A percentile compares a stretch with the other conserved stretches of the same genome.
Conservation (phyloP, 257 asterid species). For the Lavandula angustifolia region DNA sequence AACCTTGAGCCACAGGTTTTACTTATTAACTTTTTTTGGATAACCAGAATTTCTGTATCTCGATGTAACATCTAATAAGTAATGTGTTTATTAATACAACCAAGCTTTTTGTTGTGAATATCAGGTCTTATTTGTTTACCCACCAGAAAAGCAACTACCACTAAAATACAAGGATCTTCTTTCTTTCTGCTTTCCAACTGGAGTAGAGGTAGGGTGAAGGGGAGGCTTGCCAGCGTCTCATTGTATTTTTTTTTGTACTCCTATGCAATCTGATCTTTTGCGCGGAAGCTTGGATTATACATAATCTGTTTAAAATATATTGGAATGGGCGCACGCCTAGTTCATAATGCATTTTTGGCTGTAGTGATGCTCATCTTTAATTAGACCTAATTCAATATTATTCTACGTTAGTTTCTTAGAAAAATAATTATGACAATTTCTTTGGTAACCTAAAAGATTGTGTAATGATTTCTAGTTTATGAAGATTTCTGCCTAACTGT, state of each 20-base stretch:
- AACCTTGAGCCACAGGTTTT: slow-evolving; percentile 97
- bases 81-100: slow-evolving; percentile 5
- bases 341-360: background rate
- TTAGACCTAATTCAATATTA: background rate
- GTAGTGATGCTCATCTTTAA: slow-evolving; percentile 3
- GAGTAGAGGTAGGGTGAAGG: slow-evolving; percentile 74
- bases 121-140: slow-evolving; percentile 97
- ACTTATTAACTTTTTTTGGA: background rate
- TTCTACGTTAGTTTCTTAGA: background rate
- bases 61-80: slow-evolving; percentile 1
- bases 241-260: slow-evolving; percentile 10
- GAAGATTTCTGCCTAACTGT: slow-evolving; percentile 3
- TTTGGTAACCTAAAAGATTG: slow-evolving; percentile 2
- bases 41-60: slow-evolving; percentile 9
- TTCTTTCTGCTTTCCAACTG: slow-evolving; percentile 95
- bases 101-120: slow-evolving; percentile 36
- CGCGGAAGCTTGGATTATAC: background rate
- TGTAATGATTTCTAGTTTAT: background rate
- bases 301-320: slow-evolving; percentile 10
- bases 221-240: slow-evolving; percentile 22
- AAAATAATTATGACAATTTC: background rate
- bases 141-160: slow-evolving; percentile 95
- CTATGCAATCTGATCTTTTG: slow-evolving; percentile 10
- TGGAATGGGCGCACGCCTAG: slow-evolving; percentile 15
- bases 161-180: slow-evolving; percentile 95